phyloP scores from a whole-genome alignment of 257 asterid species.

The Solanum chaucha region DNA sequence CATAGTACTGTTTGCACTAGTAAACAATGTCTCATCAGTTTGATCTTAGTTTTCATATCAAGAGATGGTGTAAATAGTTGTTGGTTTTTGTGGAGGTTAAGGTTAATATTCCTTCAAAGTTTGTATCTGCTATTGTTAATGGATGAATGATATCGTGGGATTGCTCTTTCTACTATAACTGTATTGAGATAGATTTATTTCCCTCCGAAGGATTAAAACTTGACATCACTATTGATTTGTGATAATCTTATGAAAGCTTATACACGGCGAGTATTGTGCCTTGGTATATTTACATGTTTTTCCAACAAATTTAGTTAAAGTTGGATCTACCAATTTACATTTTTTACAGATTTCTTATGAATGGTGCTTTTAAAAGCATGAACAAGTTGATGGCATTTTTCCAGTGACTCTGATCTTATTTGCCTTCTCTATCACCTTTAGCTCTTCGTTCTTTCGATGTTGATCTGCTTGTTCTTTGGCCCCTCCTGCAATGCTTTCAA shows the following conservation, averaged over 20 bases:
- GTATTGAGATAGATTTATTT: background rate
- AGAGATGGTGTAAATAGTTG: conserved; percentile 10
- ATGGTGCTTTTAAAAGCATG: conserved; percentile 39
- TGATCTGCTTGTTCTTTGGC: conserved; percentile 46
- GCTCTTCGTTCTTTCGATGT: conserved; percentile 56
- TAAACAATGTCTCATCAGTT: background rate
- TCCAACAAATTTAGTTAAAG: background rate
- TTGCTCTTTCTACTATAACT: background rate
- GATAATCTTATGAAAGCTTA: background rate
- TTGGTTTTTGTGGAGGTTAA: background rate
- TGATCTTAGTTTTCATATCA: background rate
- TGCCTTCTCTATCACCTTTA: conserved; percentile 57
- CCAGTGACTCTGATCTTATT: conserved; percentile 66
- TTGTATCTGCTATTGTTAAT: background rate
- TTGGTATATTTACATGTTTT: background rate
- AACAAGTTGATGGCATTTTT: conserved; percentile 53
- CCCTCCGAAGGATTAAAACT: background rate
- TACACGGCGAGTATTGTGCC: background rate
- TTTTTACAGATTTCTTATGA: background rate
- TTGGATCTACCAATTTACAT: background rate
- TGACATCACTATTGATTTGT: background rate
- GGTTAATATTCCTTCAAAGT: background rate
- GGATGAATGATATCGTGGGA: background rate
- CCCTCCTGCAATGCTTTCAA: conserved; percentile 38
- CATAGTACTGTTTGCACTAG: background rate